Percentiles rank a stretch among this genome's conserved stretches.
Evolutionary conservation across 805 yeast genomes (phyloP).

Genomic region (Wickerhamiella lipophila): DNA sequence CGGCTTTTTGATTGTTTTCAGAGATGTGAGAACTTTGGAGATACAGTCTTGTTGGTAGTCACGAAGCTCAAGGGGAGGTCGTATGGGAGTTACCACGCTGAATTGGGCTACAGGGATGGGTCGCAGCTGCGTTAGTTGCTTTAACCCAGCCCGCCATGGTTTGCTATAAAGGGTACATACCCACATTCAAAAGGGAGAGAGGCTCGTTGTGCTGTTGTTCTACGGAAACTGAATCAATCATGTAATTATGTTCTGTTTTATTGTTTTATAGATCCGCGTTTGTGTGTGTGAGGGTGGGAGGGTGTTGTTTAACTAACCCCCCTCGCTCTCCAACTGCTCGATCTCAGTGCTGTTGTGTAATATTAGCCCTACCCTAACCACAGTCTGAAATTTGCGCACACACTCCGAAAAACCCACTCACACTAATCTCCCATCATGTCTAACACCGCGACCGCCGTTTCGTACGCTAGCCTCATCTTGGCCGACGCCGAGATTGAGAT

Average conservation of each 20-base stretch:
- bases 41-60: constrained; percentile 64
- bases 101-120: not conserved
- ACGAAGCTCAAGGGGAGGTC: not conserved
- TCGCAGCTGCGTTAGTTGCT: no score
- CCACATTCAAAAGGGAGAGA: no score
- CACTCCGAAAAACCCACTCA: constrained; percentile 1
- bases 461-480: constrained; percentile 89
- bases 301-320: no score
- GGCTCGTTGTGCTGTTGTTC: no score
- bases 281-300: no score
- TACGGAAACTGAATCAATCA: no score
- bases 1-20: constrained; percentile 41
- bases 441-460: constrained; percentile 68
- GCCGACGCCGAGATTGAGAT: constrained; percentile 86
- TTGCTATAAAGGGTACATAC: no score
- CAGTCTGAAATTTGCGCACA: constrained; percentile 7
- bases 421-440: constrained; percentile 40
- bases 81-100: no score
- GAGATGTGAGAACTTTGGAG: constrained; percentile 37
- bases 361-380: constrained; percentile 10
- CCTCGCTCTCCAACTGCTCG: no score
- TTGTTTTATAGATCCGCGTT: no score
- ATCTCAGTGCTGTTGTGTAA: not conserved
- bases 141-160: no score
- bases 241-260: no score